phyloP scores from a whole-genome alignment of 2,329 filamentous ascomycete genomes.

The Boeremia exigua region DNA sequence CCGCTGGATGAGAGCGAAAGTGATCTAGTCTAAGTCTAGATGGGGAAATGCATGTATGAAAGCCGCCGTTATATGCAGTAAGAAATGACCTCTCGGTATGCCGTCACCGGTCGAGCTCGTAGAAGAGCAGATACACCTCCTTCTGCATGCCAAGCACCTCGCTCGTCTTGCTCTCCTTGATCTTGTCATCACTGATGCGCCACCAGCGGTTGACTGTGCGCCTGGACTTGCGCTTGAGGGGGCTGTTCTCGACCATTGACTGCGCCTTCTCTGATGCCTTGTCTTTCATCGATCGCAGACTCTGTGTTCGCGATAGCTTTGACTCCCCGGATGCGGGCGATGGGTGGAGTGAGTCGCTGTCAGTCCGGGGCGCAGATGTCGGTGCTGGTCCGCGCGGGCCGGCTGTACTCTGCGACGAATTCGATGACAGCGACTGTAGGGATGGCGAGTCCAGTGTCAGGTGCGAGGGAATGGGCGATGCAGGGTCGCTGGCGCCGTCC shows the following conservation, averaged over 20 bases:
- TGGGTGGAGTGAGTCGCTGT: slow-evolving; percentile 29
- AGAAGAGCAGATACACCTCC: slow-evolving; percentile 96
- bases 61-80: neutral
- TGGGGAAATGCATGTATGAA: neutral
- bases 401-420: slow-evolving; percentile 34
- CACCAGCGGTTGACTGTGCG: slow-evolving; percentile 83
- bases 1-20: slow-evolving; percentile 1
- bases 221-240: slow-evolving; percentile 61
- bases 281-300: slow-evolving; percentile 40
- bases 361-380: slow-evolving; percentile 41
- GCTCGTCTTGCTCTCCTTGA: slow-evolving; percentile 90
- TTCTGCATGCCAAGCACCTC: slow-evolving; percentile 93
- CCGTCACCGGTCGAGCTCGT: slow-evolving; percentile 71
- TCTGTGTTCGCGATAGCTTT: slow-evolving; percentile 33
- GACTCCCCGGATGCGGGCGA: slow-evolving; percentile 23
- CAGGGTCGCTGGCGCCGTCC: slow-evolving; percentile 26
- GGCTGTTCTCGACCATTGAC: slow-evolving; percentile 53
- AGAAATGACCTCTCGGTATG: neutral
- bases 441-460: slow-evolving; percentile 40
- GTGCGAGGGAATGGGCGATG: slow-evolving; percentile 34
- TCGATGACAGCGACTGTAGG: slow-evolving; percentile 41
- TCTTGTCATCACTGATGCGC: slow-evolving; percentile 96
- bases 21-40: slow-evolving; percentile 9
- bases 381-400: slow-evolving; percentile 33
- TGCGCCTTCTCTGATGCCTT: slow-evolving; percentile 39